phyloP scores from a whole-genome alignment of 805 yeast species.

The Wickerhamiella hasegawae region DNA sequence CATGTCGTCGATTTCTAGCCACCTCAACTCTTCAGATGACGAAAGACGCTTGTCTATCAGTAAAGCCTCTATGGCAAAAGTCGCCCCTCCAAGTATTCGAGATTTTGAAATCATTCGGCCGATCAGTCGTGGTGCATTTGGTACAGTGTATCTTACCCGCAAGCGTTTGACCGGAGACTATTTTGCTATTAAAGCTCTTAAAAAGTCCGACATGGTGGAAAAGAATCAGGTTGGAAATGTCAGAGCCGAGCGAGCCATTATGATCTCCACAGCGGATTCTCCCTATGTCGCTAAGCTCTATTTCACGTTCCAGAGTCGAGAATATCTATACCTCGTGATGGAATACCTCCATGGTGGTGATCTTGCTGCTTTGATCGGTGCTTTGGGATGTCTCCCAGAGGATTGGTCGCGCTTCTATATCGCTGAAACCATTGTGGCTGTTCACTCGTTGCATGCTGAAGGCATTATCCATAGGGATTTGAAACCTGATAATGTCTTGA shows the following conservation, averaged over 20 bases:
- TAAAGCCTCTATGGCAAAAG: not conserved
- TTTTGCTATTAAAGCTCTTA: constrained; percentile 83
- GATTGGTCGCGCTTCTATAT: constrained; percentile 69
- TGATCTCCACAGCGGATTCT: constrained; percentile 78
- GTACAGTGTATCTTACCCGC: constrained; percentile 78
- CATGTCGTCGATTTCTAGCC: not conserved
- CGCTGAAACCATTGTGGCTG: constrained; percentile 83
- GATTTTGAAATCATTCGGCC: constrained; percentile 89
- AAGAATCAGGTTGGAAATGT: constrained; percentile 94
- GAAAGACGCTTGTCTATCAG: constrained; percentile 2
- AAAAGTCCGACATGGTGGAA: constrained; percentile 90
- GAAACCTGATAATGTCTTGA: constrained; percentile 84
- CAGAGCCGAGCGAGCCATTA: constrained; percentile 87
- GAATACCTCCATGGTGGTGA: constrained; percentile 95
- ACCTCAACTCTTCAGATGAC: not conserved
- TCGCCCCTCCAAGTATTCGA: constrained; percentile 45
- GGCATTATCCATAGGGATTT: constrained; percentile 91
- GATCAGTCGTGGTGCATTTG: constrained; percentile 94
- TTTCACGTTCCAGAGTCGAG: constrained; percentile 77
- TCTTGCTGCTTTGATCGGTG: constrained; percentile 68
- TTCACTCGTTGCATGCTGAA: constrained; percentile 70
- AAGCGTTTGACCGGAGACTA: constrained; percentile 82
- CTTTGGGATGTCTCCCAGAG: constrained; percentile 69
- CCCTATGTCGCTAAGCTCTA: constrained; percentile 84
- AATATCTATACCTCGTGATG: constrained; percentile 84